Evolutionary conservation across 2,329 filamentous ascomycete species (phyloP), one percentile per base, ranked within the genome.

Genomic region (Dactylonectria macrodidyma): DNA sequence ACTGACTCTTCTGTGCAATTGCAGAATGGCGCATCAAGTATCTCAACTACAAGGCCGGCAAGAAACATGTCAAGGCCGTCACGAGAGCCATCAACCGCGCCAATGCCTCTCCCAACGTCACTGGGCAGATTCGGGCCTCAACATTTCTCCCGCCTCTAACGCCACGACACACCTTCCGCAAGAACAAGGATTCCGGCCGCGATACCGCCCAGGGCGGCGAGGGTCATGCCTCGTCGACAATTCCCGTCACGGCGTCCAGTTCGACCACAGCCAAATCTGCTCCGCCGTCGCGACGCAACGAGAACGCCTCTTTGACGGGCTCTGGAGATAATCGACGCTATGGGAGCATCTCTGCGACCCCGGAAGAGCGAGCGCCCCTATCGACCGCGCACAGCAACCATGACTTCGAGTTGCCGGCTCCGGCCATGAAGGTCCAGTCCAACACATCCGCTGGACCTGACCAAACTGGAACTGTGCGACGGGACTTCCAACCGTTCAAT

Each of bases 41-140:
- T 81, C 88, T 98, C 75, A 90, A 98, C 82, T 98, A 98, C 86
- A 97, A 97, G 87, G 91, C 91, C 64, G 95, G 95, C 68, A 98
- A 98, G 84, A 98, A 98, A 84, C 92, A 95, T 79, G 87, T 98
- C 81, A 98, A 98, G 81, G 91, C 90, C 64, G 91, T 98, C 59
- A 83, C 87, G 26, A 89, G 92, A 69, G 94, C 94, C 66, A 87
- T 96, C 69, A 86, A 88, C 84, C 82, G 89, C 84, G 81, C 89
- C 78, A 84, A 88, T 67, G 80, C 84, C 66, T 88, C 89, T 0
- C 88, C 90, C 10, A 73, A 73, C 41, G 79, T 81, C 24, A 67
- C 78, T 22, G 77, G 77, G 19, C 78, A 78, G 14, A 80, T 76
- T 57, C 76, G 78, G 38, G 78, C 79, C 2, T 76, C 78, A 6